phyloP scores from a whole-genome alignment of 306 rosid species.

The Betula pendula region DNA sequence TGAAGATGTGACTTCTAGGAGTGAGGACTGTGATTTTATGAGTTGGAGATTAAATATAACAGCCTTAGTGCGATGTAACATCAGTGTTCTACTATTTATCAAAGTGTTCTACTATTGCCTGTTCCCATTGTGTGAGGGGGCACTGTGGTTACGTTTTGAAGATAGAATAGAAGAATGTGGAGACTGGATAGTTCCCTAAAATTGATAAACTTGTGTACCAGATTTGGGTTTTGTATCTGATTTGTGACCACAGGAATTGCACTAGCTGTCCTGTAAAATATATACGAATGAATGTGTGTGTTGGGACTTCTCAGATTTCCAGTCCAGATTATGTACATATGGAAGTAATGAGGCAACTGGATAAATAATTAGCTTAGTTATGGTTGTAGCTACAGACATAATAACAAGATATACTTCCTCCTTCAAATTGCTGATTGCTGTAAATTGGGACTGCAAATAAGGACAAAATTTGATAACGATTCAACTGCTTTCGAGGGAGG shows the following conservation, averaged over 20 bases:
- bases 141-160: background rate
- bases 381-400: background rate
- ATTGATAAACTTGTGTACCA: background rate
- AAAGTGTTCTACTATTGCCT: background rate
- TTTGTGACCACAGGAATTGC: background rate
- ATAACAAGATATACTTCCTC: constrained; percentile 1
- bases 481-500: constrained; percentile 38
- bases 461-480: background rate
- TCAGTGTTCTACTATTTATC: background rate
- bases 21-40: background rate
- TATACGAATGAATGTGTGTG: background rate
- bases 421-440: constrained; percentile 1
- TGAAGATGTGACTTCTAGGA: background rate
- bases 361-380: background rate
- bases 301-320: background rate
- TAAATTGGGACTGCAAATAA: background rate
- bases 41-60: background rate
- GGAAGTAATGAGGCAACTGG: background rate
- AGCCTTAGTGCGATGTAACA: background rate
- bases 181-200: background rate
- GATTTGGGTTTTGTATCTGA: background rate
- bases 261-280: background rate
- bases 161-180: background rate
- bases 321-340: background rate
- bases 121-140: background rate